A percentile compares a stretch with the other conserved stretches of the same genome.
Evolutionary conservation across 768 basidiomycete species (phyloP).

Genomic region (Naganishia randhawae): DNA sequence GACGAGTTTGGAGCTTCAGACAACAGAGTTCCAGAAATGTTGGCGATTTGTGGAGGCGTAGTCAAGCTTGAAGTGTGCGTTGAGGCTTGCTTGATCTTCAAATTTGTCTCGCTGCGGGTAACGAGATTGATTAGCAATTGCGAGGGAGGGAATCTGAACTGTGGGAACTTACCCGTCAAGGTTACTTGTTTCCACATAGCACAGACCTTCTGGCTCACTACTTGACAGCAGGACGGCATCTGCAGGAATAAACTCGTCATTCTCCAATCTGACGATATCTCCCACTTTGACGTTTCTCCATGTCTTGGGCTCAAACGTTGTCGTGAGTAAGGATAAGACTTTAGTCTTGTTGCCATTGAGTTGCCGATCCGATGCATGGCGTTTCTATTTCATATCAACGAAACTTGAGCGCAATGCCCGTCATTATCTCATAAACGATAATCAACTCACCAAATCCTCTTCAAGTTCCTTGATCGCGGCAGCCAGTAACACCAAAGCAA

Average conservation of each 20-base stretch:
- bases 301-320: constrained; percentile 64
- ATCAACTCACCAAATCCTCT: constrained; percentile 75
- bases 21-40: constrained; percentile 75
- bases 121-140: not conserved
- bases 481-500: constrained; percentile 80
- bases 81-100: constrained; percentile 97
- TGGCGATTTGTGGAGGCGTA: constrained; percentile 67
- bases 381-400: constrained; percentile 58
- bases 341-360: constrained; percentile 79
- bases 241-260: constrained; percentile 91
- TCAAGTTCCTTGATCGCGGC: constrained; percentile 94
- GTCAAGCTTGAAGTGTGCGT: constrained; percentile 73
- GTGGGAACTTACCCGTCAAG: constrained; percentile 71
- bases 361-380: constrained; percentile 89
- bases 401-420: not conserved
- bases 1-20: constrained; percentile 98
- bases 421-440: not conserved
- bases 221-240: constrained; percentile 82
- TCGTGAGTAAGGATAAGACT: constrained; percentile 60
- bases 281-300: constrained; percentile 90
- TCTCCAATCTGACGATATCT: constrained; percentile 84
- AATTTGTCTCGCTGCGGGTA: constrained; percentile 78
- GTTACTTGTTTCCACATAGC: constrained; percentile 97
- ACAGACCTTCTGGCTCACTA: constrained; percentile 93
- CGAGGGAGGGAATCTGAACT: not conserved